These are phyloP conservation scores for Penicillium lagena DNA, from an alignment of 495 filamentous ascomycete genomes.

Conservation along the genomic window DNA sequence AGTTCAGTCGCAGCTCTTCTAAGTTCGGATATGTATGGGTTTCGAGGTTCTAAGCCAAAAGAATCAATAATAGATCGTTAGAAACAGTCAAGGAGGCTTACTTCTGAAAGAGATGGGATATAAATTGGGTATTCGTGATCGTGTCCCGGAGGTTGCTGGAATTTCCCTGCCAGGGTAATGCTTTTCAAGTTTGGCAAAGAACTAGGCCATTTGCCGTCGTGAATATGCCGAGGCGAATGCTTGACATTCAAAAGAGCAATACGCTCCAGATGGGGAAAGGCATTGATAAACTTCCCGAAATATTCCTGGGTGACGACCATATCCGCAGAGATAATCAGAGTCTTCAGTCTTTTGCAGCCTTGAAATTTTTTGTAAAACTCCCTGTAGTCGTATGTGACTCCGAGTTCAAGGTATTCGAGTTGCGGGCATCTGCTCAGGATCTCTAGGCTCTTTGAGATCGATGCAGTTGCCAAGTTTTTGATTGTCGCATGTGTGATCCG, in stretches of 20 bases:
- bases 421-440: conserved; percentile 32
- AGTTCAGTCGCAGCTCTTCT: conserved; percentile 29
- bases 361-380: conserved; percentile 26
- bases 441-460: conserved; percentile 21
- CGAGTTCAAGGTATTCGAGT: conserved; percentile 29
- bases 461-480: conserved; percentile 20
- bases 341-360: conserved; percentile 31
- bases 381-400: conserved; percentile 9
- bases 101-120: no score
- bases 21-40: conserved; percentile 26
- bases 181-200: conserved; percentile 30
- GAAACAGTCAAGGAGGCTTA: background rate
- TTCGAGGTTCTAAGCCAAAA: background rate
- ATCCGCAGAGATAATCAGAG: conserved; percentile 30
- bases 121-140: no score
- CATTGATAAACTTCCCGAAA: conserved; percentile 28
- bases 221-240: conserved; percentile 6
- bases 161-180: conserved; percentile 13
- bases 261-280: conserved; percentile 34
- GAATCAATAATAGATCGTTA: background rate
- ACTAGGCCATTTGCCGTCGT: conserved; percentile 14
- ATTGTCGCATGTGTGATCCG: conserved; percentile 34
- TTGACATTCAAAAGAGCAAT: conserved; percentile 28
- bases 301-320: conserved; percentile 24
- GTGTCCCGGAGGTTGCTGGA: no score